Base-by-base conservation (phyloP, 2,329 filamentous ascomycete species). In the Botrytis fragariae region DNA sequence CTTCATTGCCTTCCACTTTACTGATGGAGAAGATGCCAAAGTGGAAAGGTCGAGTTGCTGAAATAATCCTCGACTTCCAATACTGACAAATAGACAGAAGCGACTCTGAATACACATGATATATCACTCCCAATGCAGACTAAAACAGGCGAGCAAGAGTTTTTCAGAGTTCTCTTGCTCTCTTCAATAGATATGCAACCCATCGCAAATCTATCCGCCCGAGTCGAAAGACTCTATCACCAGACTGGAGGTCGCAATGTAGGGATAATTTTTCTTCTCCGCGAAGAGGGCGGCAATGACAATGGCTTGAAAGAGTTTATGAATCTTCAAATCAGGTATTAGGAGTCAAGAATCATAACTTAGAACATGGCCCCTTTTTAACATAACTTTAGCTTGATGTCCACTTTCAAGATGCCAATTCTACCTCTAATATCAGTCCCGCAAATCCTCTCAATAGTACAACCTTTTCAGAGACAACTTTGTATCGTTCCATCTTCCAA, bases 241-340 rank as follows among this genome's bases (percentile, higher is more conserved):
- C 77, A 79, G n/a, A 76, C 74, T 37, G 81, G 79, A 18, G 79
- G 78, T n/a, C 73, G 73, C 12, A 72, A 79, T 59, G 74, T 80
- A 39, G 80, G 79, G 9, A 78, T 82, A 37, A 60, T 81, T 14
- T 81, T 81, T 60, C 74, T 82, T 10, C 74, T 82, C 6, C 75
- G 77, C 45, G 78, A 78, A 64, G 75, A 74, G 32, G 20, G 35
- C 37, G 57, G 73, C 14, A 62, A 64, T 25, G 72, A 64, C 16
- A 78, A 78, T 75, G 78, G 78, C 16, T 78, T 75, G 16, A 69
- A 74, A 22, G 72, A 71, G 22, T 79, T 77, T 64, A 78, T 81
- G 77, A 70, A 77, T 54, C 75, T 81, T 14, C 81, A 81, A 74
- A 72, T 75, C 44, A 79, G 74, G 81, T 81, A 75, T 16, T 39